Base-by-base conservation (phyloP, 768 basidiomycete genomes). In the Coprinopsis cinerea region DNA sequence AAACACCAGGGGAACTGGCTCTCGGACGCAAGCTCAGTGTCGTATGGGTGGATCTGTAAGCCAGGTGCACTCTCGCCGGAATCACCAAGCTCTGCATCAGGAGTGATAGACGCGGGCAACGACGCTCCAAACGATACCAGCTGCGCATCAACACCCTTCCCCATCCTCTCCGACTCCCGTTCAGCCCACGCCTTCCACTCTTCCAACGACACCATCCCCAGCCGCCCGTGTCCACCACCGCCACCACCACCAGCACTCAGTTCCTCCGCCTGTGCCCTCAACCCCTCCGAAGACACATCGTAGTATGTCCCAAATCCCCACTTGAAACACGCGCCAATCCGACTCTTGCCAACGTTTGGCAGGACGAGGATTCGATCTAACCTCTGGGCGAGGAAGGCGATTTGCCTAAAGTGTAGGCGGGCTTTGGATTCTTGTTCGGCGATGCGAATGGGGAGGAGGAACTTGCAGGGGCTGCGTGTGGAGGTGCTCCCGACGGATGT, bases 351-450 rank as follows among this genome's bases (percentile, higher is more conserved):
- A 3, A 82, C 79, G 51, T 79, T 78, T 2, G 82, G 82, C 3
- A 85, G 68, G 23, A 84, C 78, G 28, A 83, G 67, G 2, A 75
- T 83, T 4, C 81, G 72, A 55, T 77, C 72, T 24, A 82, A 69
- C 4, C 55, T 59, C 44, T 61, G 59, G 0, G 81, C 76, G n/a
- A 83, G 74, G 2, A 64, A 62, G 0, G 70, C 55, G 49, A 83
- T 63, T 54, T 83, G 77, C 24, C 66, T 57, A n/a, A 84, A 61
- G 61, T 83, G 82, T 6, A 72, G 59, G 17, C 77, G 71, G 1
- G 78, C 77, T 53, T 79, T 79, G 25, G 79, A 78, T 55, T 82
- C 80, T 53, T 80, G 79, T 61, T 82, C 82, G 15, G 68, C 67
- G 23, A 82, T 65, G 3, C 72, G 70, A 10, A 74, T 58, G 0